Percentiles rank a stretch among this genome's conserved stretches.
Evolutionary conservation across 2,329 filamentous ascomycete genomes (phyloP).

Genomic region (Colletotrichum tropicale): DNA sequence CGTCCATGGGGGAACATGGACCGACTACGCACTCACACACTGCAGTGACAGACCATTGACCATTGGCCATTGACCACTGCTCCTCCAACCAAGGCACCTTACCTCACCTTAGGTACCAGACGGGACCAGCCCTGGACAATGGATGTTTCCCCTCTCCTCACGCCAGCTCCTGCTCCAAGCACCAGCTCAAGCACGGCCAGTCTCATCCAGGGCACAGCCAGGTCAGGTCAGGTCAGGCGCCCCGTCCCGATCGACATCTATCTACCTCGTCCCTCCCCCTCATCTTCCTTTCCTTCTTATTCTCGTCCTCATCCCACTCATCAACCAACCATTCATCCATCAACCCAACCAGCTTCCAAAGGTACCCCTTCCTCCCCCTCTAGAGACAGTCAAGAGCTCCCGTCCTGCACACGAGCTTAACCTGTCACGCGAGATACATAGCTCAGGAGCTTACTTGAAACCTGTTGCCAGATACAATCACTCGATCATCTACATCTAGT

Average conservation of each 20-base stretch:
- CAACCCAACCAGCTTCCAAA: conserved; percentile 4
- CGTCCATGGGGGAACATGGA: neutral
- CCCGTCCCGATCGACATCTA: conserved; percentile 6
- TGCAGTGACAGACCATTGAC: neutral
- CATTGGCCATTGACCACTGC: neutral
- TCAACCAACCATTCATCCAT: neutral
- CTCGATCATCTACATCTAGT: neutral
- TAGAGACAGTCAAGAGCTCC: neutral
- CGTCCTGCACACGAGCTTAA: neutral
- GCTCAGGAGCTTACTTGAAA: neutral
- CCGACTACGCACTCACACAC: neutral
- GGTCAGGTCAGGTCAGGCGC: conserved; percentile 15
- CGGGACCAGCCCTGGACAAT: neutral
- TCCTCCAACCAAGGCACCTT: neutral
- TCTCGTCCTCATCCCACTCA: conserved; percentile 12
- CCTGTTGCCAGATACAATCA: neutral
- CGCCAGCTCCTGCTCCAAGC: neutral
- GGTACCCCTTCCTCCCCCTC: neutral
- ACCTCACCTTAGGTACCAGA: neutral
- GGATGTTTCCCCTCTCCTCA: neutral
- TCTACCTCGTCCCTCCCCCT: neutral
- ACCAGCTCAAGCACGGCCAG: neutral
- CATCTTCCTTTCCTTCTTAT: conserved; percentile 3
- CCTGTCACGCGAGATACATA: neutral
- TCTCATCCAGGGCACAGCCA: neutral